Conservation (phyloP, 768 basidiomycete species). For the Kwoniella dejecticola region DNA sequence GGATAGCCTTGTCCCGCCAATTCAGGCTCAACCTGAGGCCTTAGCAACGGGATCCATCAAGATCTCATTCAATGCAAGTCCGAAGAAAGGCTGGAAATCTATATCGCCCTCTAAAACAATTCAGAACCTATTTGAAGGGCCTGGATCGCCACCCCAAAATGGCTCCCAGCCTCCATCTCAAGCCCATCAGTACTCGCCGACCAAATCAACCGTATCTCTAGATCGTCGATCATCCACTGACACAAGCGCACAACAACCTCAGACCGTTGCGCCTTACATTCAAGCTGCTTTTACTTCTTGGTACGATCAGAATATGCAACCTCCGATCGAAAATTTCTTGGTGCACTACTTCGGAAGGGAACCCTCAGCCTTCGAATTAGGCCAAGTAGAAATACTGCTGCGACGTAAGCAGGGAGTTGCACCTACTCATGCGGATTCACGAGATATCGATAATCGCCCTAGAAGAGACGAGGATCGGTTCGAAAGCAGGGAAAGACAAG, state of each 20-base stretch:
- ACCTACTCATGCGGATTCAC: too few relatives aligned
- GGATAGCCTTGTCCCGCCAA: neutral
- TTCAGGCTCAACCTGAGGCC: neutral
- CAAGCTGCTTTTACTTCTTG: constrained; percentile 43
- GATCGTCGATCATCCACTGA: neutral
- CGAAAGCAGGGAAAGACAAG: constrained; percentile 18
- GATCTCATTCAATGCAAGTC: constrained; percentile 18
- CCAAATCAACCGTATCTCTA: neutral
- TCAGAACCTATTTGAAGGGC: constrained; percentile 29
- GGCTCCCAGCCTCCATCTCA: constrained; percentile 1
- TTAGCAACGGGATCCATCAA: constrained; percentile 4
- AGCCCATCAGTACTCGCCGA: neutral
- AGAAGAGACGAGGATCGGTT: too few relatives aligned
- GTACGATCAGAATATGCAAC: constrained; percentile 28
- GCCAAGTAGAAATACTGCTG: constrained; percentile 32
- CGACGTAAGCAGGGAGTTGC: neutral
- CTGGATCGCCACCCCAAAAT: neutral
- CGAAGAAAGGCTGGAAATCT: constrained; percentile 13
- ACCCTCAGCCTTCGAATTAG: constrained; percentile 28
- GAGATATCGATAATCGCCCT: too few relatives aligned
- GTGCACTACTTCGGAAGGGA: constrained; percentile 40
- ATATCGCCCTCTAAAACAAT: constrained; percentile 23
- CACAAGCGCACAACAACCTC: constrained; percentile 1
- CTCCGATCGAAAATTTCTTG: constrained; percentile 37
- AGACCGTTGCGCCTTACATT: constrained; percentile 43